Conservation (phyloP, 2,329 filamentous ascomycete species). For the Colletotrichum karsti region DNA sequence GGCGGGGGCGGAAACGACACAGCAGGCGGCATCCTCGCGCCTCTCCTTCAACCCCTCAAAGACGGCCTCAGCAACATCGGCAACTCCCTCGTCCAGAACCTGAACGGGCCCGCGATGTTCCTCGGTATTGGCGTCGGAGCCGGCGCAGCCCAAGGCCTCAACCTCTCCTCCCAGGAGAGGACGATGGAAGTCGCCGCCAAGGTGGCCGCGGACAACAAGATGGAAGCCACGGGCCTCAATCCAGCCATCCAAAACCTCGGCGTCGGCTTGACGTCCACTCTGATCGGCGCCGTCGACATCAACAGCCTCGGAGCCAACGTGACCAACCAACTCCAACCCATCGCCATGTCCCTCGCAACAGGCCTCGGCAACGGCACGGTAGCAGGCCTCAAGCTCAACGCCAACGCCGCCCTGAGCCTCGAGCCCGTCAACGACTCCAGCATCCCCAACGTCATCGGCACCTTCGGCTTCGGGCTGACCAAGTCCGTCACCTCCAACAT, state of each 20-base stretch:
- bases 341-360: constrained; percentile 32
- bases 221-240: constrained; percentile 39
- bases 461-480: constrained; percentile 38
- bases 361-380: constrained; percentile 35
- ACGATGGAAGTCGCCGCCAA: constrained; percentile 28
- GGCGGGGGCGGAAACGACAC: background rate
- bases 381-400: constrained; percentile 32
- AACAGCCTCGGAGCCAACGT: constrained; percentile 23
- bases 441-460: constrained; percentile 33
- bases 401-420: constrained; percentile 10
- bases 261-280: constrained; percentile 37
- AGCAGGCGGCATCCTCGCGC: constrained; percentile 1
- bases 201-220: constrained; percentile 37
- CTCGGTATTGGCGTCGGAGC: constrained; percentile 35
- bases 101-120: constrained; percentile 31
- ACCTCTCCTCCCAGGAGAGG: constrained; percentile 27
- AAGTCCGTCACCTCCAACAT: constrained; percentile 35
- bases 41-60: constrained; percentile 20
- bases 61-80: constrained; percentile 27
- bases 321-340: constrained; percentile 25
- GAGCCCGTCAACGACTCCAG: constrained; percentile 31
- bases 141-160: constrained; percentile 34
- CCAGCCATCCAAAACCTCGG: constrained; percentile 38
- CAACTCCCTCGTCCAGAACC: constrained; percentile 15
- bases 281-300: constrained; percentile 36